Percentiles rank a stretch among this genome's conserved stretches.
phyloP scores from a whole-genome alignment of 306 rosid species.

The Quercus agrifolia region DNA sequence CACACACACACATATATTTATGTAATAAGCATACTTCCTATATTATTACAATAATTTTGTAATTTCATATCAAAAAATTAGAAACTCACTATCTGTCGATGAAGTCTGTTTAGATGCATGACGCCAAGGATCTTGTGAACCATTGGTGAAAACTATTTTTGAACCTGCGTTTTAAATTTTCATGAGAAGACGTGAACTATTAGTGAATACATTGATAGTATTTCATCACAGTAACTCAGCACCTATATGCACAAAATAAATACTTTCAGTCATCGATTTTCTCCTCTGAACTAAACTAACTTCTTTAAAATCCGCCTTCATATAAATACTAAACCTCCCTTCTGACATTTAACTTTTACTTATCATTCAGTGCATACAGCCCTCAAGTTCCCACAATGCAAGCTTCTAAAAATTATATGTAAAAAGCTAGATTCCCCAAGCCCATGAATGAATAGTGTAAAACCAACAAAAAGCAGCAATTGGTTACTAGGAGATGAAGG shows the following conservation, averaged over 20 bases:
- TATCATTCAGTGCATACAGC: background rate
- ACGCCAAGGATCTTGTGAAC: slow-evolving; percentile 99
- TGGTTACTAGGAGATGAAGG: background rate
- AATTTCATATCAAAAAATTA: slow-evolving; percentile 11
- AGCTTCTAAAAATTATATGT: background rate
- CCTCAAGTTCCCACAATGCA: background rate
- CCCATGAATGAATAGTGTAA: background rate
- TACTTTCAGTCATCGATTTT: background rate
- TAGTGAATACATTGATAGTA: background rate
- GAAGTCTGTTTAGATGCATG: slow-evolving; percentile 84
- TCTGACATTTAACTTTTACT: background rate
- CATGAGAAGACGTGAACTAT: slow-evolving; percentile 18
- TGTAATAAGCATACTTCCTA: too few relatives aligned
- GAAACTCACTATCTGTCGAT: slow-evolving; percentile 74
- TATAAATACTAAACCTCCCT: background rate
- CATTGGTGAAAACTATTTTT: slow-evolving; percentile 79
- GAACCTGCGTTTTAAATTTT: slow-evolving; percentile 57
- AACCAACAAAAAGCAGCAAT: background rate
- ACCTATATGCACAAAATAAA: background rate
- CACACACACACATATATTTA: too few relatives aligned
- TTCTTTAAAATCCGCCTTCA: background rate
- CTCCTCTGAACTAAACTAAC: background rate
- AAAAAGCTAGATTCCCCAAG: background rate
- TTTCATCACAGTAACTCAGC: background rate
- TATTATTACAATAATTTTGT: background rate